phyloP scores from a whole-genome alignment of 2,329 filamentous ascomycete genomes.

The Didymella pomorum region DNA sequence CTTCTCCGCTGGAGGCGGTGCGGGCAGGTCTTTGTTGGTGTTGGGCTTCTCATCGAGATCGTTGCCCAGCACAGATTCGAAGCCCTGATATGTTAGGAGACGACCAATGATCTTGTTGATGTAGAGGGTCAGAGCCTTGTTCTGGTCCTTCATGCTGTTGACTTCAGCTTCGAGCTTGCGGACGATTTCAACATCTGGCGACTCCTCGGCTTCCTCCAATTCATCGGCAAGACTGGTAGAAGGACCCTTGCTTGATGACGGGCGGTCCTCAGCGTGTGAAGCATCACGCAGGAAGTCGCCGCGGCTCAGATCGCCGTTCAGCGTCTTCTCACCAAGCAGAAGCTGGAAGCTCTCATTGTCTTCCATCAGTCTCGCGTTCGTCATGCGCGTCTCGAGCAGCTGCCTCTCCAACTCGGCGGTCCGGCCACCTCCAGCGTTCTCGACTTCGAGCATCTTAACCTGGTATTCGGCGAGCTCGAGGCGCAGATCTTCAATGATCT shows the following conservation, averaged over 20 bases:
- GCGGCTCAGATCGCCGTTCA: conserved; percentile 90
- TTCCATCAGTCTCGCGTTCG: conserved; percentile 95
- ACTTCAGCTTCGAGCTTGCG: conserved; percentile 80
- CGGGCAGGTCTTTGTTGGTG: conserved; percentile 84
- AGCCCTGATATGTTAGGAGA: conserved; percentile 91
- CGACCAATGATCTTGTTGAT: conserved; percentile 99
- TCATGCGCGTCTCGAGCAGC: conserved; percentile 91
- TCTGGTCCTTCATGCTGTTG: conserved; percentile 85
- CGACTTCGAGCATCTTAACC: conserved; percentile 92
- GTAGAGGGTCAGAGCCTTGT: conserved; percentile 96
- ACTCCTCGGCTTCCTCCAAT: conserved; percentile 71
- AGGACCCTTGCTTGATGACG: conserved; percentile 45
- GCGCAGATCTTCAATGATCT: conserved; percentile 89
- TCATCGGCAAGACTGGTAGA: conserved; percentile 74
- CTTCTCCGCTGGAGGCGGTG: conserved; percentile 57
- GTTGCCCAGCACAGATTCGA: conserved; percentile 90
- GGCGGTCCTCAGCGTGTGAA: conserved; percentile 44
- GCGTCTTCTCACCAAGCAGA: conserved; percentile 89
- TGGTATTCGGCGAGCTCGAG: conserved; percentile 94
- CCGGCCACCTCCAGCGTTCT: conserved; percentile 88
- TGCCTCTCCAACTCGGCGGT: conserved; percentile 89
- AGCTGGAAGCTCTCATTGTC: conserved; percentile 99
- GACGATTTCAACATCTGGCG: conserved; percentile 55
- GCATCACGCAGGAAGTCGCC: conserved; percentile 75
- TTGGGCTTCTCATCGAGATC: conserved; percentile 63